A percentile compares a stretch with the other conserved stretches of the same genome.
Evolutionary conservation across 805 yeast genomes (phyloP).

Genomic region (Clavispora santaluciae): DNA sequence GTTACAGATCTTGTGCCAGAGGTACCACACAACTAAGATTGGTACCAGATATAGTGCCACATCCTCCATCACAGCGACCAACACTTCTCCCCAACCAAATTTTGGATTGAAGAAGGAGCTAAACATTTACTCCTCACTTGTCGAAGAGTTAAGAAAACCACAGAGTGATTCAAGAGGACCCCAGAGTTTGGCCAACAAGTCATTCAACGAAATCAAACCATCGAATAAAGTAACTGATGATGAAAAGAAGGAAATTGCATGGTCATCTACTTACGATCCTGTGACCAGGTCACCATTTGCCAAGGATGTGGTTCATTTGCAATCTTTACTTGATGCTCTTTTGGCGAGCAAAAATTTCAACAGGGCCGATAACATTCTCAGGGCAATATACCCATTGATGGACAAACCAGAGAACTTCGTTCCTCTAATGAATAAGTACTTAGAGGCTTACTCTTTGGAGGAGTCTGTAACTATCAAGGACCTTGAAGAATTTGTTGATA

Average conservation of each 20-base stretch:
- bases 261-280: slow-evolving; percentile 40
- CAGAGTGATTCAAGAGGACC: slow-evolving; percentile 1
- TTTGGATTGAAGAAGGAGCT: slow-evolving; percentile 6
- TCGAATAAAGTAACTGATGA: slow-evolving; percentile 9
- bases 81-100: neutral
- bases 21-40: slow-evolving; percentile 1
- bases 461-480: slow-evolving; percentile 38
- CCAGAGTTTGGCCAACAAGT: slow-evolving; percentile 6
- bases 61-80: neutral
- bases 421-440: slow-evolving; percentile 65
- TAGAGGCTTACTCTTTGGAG: slow-evolving; percentile 38
- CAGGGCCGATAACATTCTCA: slow-evolving; percentile 66
- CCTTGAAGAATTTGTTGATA: slow-evolving; percentile 38
- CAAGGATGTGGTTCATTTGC: slow-evolving; percentile 59
- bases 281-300: slow-evolving; percentile 42
- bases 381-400: slow-evolving; percentile 52
- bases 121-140: slow-evolving; percentile 10
- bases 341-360: slow-evolving; percentile 58
- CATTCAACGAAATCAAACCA: slow-evolving; percentile 13
- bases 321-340: slow-evolving; percentile 78
- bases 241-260: slow-evolving; percentile 17
- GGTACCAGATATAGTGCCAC: neutral
- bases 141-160: slow-evolving; percentile 13
- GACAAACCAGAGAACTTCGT: slow-evolving; percentile 44
- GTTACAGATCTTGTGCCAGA: neutral